These are phyloP conservation scores for Fusarium robinianum DNA, from an alignment of 2,329 filamentous ascomycete genomes.

Conservation along the genomic window DNA sequence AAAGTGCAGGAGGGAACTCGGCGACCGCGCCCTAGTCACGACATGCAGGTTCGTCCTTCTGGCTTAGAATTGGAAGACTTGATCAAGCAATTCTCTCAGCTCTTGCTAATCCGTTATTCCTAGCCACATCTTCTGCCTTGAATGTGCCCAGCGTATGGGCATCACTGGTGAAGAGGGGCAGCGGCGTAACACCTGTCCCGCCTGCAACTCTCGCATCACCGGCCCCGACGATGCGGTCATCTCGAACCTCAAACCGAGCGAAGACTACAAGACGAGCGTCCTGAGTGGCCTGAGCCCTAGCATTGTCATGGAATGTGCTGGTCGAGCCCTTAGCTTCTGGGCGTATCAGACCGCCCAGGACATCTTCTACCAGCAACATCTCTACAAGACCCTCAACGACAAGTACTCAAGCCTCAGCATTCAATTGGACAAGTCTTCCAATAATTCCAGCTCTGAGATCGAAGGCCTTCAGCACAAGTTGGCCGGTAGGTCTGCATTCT, in stretches of 20 bases:
- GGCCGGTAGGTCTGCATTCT: constrained; percentile 51
- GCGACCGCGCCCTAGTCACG: constrained; percentile 77
- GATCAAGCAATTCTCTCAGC: background rate
- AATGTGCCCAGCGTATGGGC: constrained; percentile 69
- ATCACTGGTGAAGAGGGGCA: constrained; percentile 52
- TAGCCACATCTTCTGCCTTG: constrained; percentile 84
- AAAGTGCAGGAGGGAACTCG: constrained; percentile 72
- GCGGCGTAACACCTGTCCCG: constrained; percentile 66
- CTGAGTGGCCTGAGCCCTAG: constrained; percentile 81
- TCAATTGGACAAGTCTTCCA: constrained; percentile 73
- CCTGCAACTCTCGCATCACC: constrained; percentile 69
- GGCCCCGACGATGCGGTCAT: constrained; percentile 77
- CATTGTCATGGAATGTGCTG: constrained; percentile 84
- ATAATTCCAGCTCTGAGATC: constrained; percentile 76
- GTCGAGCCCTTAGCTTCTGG: constrained; percentile 81
- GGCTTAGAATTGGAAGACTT: too few relatives aligned
- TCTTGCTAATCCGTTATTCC: constrained; percentile 4
- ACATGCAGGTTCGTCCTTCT: constrained; percentile 71
- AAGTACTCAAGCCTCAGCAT: constrained; percentile 68
- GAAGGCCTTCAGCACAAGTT: constrained; percentile 67
- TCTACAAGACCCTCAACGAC: constrained; percentile 71
- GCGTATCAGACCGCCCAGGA: constrained; percentile 84
- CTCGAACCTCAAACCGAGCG: constrained; percentile 73
- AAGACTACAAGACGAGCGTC: constrained; percentile 88
- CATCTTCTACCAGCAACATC: constrained; percentile 77